Evolutionary conservation across 768 basidiomycete genomes (phyloP).

Genomic region (Bullera alba): DNA sequence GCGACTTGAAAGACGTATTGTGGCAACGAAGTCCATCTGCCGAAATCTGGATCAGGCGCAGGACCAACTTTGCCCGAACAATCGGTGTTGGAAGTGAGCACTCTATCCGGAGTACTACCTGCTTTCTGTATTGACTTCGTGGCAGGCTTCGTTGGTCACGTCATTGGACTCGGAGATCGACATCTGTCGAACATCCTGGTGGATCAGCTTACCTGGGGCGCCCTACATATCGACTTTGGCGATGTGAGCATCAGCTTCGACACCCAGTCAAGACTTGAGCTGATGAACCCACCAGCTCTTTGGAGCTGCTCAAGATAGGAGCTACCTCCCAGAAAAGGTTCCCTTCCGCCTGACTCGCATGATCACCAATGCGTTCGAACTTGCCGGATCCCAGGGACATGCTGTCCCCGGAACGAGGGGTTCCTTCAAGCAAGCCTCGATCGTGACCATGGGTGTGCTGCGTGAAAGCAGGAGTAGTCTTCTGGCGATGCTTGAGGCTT

Average conservation of each 20-base stretch:
- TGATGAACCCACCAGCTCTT: slow-evolving; percentile 24
- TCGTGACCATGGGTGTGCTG: slow-evolving; percentile 43
- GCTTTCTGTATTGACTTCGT: neutral
- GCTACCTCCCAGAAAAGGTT: slow-evolving; percentile 46
- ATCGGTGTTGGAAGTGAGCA: slow-evolving; percentile 38
- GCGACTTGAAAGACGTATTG: slow-evolving; percentile 40
- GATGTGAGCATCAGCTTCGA: slow-evolving; percentile 37
- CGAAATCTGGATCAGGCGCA: slow-evolving; percentile 41
- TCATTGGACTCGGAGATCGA: slow-evolving; percentile 48
- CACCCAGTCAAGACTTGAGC: neutral
- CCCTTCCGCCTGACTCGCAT: slow-evolving; percentile 48
- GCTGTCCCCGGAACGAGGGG: slow-evolving; percentile 40
- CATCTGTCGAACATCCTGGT: slow-evolving; percentile 45
- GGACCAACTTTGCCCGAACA: slow-evolving; percentile 43
- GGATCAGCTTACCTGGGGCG: slow-evolving; percentile 39
- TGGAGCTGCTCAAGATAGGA: slow-evolving; percentile 42
- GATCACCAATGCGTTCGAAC: slow-evolving; percentile 47
- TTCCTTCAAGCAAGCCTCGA: slow-evolving; percentile 43
- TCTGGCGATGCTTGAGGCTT: slow-evolving; percentile 47
- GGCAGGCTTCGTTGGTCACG: slow-evolving; percentile 44
- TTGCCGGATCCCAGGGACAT: slow-evolving; percentile 28
- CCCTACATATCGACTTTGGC: slow-evolving; percentile 45
- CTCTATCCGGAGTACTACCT: neutral
- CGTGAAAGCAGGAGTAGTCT: slow-evolving; percentile 44
- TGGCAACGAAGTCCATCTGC: slow-evolving; percentile 43